Percentiles rank a stretch among this genome's conserved stretches.
Evolutionary conservation across 2,329 filamentous ascomycete species (phyloP).

Genomic region (Neonectria ditissima): DNA sequence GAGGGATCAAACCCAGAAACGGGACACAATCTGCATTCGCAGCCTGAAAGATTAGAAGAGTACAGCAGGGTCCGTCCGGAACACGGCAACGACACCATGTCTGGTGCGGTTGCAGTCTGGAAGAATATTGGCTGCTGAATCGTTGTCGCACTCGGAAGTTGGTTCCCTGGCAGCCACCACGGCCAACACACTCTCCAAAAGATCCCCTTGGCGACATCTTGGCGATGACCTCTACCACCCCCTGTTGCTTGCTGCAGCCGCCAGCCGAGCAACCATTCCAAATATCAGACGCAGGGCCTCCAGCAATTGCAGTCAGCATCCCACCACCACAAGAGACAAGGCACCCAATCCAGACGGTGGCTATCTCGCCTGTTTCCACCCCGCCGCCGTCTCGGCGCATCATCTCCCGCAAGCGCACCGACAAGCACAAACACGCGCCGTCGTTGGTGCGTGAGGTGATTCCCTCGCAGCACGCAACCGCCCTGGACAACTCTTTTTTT

Average conservation of each 20-base stretch:
- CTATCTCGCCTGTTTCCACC: background rate
- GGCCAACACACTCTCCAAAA: background rate
- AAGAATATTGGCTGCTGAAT: background rate
- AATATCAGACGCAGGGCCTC: too few relatives aligned
- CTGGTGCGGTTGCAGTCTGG: too few relatives aligned
- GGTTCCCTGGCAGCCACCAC: background rate
- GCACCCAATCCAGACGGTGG: too few relatives aligned
- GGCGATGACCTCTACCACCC: slow-evolving; percentile 10
- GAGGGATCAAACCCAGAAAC: background rate
- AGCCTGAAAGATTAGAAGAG: background rate
- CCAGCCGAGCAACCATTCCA: background rate
- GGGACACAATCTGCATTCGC: background rate
- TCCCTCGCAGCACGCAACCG: background rate
- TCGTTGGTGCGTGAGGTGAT: background rate
- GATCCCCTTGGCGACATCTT: slow-evolving; percentile 2
- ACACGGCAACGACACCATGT: background rate
- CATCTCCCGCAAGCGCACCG: background rate
- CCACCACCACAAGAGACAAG: too few relatives aligned
- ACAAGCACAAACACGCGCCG: background rate
- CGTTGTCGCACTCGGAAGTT: background rate
- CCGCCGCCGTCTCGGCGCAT: background rate
- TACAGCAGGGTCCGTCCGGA: background rate
- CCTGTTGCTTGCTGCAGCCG: background rate
- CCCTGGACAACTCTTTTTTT: background rate
- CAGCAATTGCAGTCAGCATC: too few relatives aligned